phyloP scores from a whole-genome alignment of 257 asterid genomes.

The Galeopsis tetrahit region DNA sequence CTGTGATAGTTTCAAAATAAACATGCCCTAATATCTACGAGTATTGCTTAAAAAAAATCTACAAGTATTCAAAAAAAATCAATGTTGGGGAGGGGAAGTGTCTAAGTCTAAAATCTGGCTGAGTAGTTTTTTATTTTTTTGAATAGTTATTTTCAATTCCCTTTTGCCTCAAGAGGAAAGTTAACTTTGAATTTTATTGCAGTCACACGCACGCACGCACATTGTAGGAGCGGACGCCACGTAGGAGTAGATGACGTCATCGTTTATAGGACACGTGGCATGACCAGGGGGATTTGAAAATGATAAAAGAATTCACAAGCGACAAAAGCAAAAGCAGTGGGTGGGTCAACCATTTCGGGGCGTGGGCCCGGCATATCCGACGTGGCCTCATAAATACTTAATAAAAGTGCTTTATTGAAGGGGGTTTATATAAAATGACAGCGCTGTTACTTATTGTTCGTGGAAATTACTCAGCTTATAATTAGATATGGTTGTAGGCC shows the following conservation, averaged over 20 bases:
- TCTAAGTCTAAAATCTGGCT: neutral
- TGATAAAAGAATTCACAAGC: conserved; percentile 36
- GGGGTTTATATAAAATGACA: conserved; percentile 38
- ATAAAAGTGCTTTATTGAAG: conserved; percentile 22
- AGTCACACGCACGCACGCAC: conserved; percentile 11
- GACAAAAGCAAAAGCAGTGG: conserved; percentile 47
- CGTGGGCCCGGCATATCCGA: conserved; percentile 39
- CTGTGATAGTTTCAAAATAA: no score
- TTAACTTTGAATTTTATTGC: conserved; percentile 30
- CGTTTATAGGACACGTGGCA: conserved; percentile 47
- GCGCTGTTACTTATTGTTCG: conserved; percentile 1
- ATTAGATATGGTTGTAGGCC: conserved; percentile 30
- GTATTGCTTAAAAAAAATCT: no score
- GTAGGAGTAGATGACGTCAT: conserved; percentile 43
- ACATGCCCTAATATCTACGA: no score
- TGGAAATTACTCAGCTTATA: conserved; percentile 24
- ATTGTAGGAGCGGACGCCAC: conserved; percentile 48
- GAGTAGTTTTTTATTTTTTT: neutral
- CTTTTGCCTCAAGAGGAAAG: conserved; percentile 28
- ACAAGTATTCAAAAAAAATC: no score
- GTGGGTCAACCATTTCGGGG: conserved; percentile 46
- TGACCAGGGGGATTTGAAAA: conserved; percentile 24
- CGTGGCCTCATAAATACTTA: conserved; percentile 32
- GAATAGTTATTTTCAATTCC: conserved; percentile 1
- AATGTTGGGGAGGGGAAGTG: neutral